Evolutionary conservation across 140 eudicot genomes (phyloP).

Genomic region (Senecio squalidus): DNA sequence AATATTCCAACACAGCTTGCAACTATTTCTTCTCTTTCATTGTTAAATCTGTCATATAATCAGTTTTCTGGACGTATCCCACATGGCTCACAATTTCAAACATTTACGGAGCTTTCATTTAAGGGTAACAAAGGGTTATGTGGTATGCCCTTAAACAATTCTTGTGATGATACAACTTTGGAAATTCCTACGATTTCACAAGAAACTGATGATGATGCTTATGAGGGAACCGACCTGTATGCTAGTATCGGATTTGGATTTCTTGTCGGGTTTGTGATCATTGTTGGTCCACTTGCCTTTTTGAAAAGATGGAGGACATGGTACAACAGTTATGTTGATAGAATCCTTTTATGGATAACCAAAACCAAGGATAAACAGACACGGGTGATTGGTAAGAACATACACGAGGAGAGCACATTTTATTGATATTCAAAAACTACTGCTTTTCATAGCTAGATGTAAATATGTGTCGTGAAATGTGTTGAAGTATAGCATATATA

Average conservation of each 20-base stretch:
- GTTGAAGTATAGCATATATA: too few relatives aligned
- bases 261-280: conserved; percentile 8
- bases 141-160: conserved; percentile 8
- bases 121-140: conserved; percentile 16
- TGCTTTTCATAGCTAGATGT: conserved; percentile 1
- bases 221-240: neutral
- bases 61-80: conserved; percentile 11
- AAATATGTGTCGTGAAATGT: too few relatives aligned
- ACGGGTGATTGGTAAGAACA: neutral
- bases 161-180: neutral
- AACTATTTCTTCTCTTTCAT: conserved; percentile 9
- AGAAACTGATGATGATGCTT: neutral
- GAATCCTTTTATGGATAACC: neutral
- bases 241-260: conserved; percentile 16
- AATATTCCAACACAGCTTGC: conserved; percentile 9
- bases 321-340: conserved; percentile 6
- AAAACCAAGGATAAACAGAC: neutral
- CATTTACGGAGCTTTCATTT: conserved; percentile 4
- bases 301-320: conserved; percentile 3
- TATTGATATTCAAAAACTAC: neutral
- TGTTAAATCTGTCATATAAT: conserved; percentile 7
- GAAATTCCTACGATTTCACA: neutral
- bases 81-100: conserved; percentile 8
- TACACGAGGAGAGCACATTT: neutral
- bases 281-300: conserved; percentile 6